A percentile compares a stretch with the other conserved stretches of the same genome.
phyloP scores from a whole-genome alignment of 495 filamentous ascomycete species.

The Neurospora tetraspora region DNA sequence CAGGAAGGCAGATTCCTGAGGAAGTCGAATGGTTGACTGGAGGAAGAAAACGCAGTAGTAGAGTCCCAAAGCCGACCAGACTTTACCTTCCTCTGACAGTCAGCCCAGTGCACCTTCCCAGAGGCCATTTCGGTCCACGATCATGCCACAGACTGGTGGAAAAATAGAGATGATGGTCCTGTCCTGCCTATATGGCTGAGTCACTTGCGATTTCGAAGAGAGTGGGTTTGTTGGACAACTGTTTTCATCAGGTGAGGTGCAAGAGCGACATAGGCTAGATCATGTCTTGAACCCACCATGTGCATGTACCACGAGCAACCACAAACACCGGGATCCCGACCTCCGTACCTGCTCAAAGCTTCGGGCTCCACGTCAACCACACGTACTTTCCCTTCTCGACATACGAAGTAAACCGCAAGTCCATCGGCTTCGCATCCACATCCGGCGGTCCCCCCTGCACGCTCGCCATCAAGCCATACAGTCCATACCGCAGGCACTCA shows the following conservation, averaged over 20 bases:
- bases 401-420: conserved; percentile 7
- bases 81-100: neutral
- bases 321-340: neutral
- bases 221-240: neutral
- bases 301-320: neutral
- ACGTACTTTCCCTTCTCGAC: conserved; percentile 12
- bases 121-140: neutral
- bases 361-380: conserved; percentile 14
- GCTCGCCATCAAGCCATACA: conserved; percentile 18
- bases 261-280: neutral
- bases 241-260: neutral
- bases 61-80: neutral
- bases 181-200: neutral
- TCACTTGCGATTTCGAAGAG: neutral
- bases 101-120: neutral
- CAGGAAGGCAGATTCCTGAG: neutral
- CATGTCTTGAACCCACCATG: neutral
- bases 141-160: neutral
- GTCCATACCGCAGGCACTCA: conserved; percentile 9
- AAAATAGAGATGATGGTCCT: neutral
- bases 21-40: no score
- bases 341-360: neutral
- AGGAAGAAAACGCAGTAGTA: neutral
- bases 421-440: conserved; percentile 2
- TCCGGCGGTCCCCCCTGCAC: conserved; percentile 1